Evolutionary conservation across 139 green algal genomes (phyloP).

Genomic region (Zygnema circumcarinatum): DNA sequence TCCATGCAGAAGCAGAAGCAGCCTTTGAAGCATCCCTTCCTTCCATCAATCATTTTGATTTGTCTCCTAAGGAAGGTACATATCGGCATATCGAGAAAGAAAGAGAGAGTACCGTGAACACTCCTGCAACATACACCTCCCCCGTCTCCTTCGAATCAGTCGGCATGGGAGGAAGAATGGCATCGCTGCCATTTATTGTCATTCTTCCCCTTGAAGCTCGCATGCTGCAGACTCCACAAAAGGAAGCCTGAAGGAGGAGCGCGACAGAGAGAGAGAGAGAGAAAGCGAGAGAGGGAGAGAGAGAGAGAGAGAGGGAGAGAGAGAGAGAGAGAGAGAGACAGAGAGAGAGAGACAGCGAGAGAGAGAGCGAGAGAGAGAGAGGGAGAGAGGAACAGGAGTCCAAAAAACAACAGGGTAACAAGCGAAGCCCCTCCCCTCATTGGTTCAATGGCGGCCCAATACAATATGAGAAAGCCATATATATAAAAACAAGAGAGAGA

Average conservation of each 20-base stretch:
- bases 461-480: too few species aligned
- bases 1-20: too few species aligned
- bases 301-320: background rate
- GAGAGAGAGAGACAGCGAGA: background rate
- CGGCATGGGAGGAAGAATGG: conserved; percentile 12
- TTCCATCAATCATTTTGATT: too few species aligned
- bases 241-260: background rate
- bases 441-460: too few species aligned
- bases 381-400: background rate
- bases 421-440: too few species aligned
- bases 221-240: conserved; percentile 18
- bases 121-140: conserved; percentile 10
- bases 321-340: background rate
- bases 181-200: background rate
- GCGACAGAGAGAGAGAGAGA: background rate
- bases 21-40: too few species aligned
- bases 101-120: conserved; percentile 19
- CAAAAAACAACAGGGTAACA: background rate
- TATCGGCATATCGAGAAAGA: too few species aligned
- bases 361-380: background rate
- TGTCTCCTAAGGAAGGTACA: too few species aligned
- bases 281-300: background rate
- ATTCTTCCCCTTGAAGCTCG: conserved; percentile 14
- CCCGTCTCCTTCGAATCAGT: background rate
- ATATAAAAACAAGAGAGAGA: background rate